A percentile compares a stretch with the other conserved stretches of the same genome.
phyloP scores from a whole-genome alignment of 1,139 yeast genomes.

The Geotrichum carabidarum region DNA sequence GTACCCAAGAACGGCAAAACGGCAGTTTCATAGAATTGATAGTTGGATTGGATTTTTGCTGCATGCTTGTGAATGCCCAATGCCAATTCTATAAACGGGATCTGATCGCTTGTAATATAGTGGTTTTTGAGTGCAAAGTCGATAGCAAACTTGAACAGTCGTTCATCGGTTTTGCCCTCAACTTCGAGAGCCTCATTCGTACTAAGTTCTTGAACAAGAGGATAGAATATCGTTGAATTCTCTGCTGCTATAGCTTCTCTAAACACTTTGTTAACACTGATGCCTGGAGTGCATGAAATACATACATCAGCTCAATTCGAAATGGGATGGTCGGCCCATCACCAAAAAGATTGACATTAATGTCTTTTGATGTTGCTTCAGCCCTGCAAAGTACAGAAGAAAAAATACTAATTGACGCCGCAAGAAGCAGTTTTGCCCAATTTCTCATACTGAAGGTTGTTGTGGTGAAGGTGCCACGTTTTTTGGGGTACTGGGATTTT shows the following conservation, averaged over 20 bases:
- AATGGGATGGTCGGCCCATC: slow-evolving; percentile 42
- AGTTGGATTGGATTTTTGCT: slow-evolving; percentile 64
- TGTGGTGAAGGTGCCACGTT: not conserved
- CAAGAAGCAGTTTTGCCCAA: not conserved
- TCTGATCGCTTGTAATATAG: slow-evolving; percentile 25
- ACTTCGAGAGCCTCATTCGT: slow-evolving; percentile 30
- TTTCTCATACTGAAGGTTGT: not conserved
- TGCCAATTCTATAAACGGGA: slow-evolving; percentile 46
- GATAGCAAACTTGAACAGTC: slow-evolving; percentile 40
- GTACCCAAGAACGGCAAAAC: slow-evolving; percentile 30
- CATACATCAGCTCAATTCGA: slow-evolving; percentile 45
- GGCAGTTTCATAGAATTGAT: slow-evolving; percentile 44
- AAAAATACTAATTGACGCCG: slow-evolving; percentile 2
- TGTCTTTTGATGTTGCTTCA: slow-evolving; percentile 10
- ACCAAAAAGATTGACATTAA: slow-evolving; percentile 29
- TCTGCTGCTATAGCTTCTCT: slow-evolving; percentile 52
- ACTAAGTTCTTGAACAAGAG: slow-evolving; percentile 43
- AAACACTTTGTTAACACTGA: slow-evolving; percentile 2
- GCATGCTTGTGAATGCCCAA: slow-evolving; percentile 51
- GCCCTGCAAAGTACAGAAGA: not conserved
- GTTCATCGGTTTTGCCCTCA: slow-evolving; percentile 37
- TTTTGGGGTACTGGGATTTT: too few relatives aligned
- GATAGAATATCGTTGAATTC: slow-evolving; percentile 48
- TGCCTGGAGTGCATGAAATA: slow-evolving; percentile 14
- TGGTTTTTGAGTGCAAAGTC: slow-evolving; percentile 33